Percentiles rank a stretch among this genome's conserved stretches.
These are phyloP conservation scores for Silene conica DNA, from an alignment of 148 eudicot genomes.

Conservation along the genomic window DNA sequence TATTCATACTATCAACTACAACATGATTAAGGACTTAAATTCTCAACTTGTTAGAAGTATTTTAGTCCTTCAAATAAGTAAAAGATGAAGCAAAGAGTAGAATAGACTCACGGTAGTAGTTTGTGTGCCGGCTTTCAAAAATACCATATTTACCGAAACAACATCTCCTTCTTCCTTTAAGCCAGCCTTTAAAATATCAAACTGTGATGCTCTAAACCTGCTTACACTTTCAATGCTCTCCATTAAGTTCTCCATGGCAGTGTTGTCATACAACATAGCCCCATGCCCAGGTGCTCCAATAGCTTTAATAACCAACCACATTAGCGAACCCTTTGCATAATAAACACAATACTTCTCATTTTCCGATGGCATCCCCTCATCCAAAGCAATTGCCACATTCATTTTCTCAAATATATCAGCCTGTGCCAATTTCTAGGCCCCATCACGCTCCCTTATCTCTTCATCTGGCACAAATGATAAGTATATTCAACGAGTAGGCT, in stretches of 20 bases:
- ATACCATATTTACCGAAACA: conserved; percentile 76
- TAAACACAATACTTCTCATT: too few species aligned
- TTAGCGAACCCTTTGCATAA: too few species aligned
- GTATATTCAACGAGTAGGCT: conserved; percentile 66
- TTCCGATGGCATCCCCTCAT: too few species aligned
- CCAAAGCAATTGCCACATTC: conserved; percentile 60
- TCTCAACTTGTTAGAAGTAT: neutral
- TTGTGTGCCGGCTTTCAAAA: conserved; percentile 83
- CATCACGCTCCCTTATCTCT: conserved; percentile 88
- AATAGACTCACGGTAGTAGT: too few species aligned
- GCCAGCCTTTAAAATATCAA: conserved; percentile 79
- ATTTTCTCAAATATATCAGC: conserved; percentile 52
- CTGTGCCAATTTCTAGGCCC: conserved; percentile 57
- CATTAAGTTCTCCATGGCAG: conserved; percentile 3
- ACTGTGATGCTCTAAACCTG: conserved; percentile 76
- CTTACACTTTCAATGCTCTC: conserved; percentile 72
- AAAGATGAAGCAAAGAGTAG: neutral
- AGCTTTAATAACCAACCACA: too few species aligned
- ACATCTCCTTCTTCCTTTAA: conserved; percentile 73
- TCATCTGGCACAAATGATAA: conserved; percentile 86
- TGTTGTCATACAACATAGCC: too few species aligned
- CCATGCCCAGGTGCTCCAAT: too few species aligned
- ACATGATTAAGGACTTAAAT: neutral
- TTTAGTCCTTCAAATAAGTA: too few species aligned
- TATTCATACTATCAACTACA: too few species aligned